Evolutionary conservation across 2,329 filamentous ascomycete genomes (phyloP), one percentile per base, ranked within the genome.

Genomic region (Penicillium corylophilum): DNA sequence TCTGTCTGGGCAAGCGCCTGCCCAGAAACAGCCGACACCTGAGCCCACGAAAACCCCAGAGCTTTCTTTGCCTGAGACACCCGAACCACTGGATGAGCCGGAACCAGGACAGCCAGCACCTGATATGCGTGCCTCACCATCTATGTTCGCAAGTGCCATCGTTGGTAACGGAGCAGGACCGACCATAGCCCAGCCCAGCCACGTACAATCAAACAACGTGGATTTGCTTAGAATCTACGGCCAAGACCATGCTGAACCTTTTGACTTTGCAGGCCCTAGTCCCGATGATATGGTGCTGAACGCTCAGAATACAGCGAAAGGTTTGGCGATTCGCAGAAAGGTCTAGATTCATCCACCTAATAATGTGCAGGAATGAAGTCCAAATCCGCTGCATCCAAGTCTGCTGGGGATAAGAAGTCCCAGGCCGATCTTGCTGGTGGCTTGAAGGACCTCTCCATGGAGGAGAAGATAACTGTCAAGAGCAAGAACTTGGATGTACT

Each of bases 261-360:
- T 75, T 69, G 73, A 86, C 53, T 96, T 96, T 75, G 79, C 86
- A 78, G 84, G 85, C 69, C 92, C 93, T 49, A 96, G 92, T 74
- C 92, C 92, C 61, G 92, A 97, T 76, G 92, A 96, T 71, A 76
- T 94, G 66, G 89, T 96, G 64, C 80, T 90, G 57, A 84, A 86
- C 71, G 93, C 92, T 62, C 93, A 96, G 79, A 86, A 63, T 56
- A 71, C 67, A 65, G 71, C 86, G 75, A 88, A 91, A 90, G 87
- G 88, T 90, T 89, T 85, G 85, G 66, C 70, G 59, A 66, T 71
- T 68, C 71, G 69, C 64, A 67, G 62, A 60, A 69, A 67, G 60
- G 66, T 64, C 60, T 69, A 63, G 59, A 56, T 38, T 53, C 51
- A 53, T 45, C 52, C 54, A 56, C 67, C 70, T 75, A 73, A 76